A percentile compares a stretch with the other conserved stretches of the same genome.
Evolutionary conservation across 1,284 basidiomycete species (phyloP).

Genomic region (Papiliotrema laurentii): DNA sequence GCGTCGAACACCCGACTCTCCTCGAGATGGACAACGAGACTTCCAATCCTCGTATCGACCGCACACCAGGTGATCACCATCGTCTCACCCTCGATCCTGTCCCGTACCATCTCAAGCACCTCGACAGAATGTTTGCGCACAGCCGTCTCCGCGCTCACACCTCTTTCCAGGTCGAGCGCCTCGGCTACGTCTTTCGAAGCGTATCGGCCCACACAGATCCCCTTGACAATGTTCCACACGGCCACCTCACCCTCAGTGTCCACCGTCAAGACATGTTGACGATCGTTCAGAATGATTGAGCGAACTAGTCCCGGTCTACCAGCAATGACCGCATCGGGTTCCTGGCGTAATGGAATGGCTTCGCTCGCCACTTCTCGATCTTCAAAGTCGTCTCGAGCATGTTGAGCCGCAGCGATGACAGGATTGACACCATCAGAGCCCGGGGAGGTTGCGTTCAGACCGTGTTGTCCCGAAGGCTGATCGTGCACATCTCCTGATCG

Average conservation of each 20-base stretch:
- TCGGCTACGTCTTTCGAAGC: constrained; percentile 61
- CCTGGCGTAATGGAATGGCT: constrained; percentile 60
- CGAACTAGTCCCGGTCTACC: constrained; percentile 83
- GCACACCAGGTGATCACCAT: constrained; percentile 79
- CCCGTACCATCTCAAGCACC: constrained; percentile 77
- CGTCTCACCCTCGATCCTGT: constrained; percentile 87
- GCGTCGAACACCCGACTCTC: constrained; percentile 82
- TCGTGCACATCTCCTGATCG: constrained; percentile 5
- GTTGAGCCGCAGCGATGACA: not conserved
- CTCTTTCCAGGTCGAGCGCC: constrained; percentile 47
- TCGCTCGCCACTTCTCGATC: constrained; percentile 76
- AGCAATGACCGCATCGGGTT: constrained; percentile 66
- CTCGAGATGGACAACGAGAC: constrained; percentile 80
- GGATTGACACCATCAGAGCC: not conserved
- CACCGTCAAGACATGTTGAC: constrained; percentile 85
- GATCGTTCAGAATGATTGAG: constrained; percentile 78
- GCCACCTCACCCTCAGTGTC: constrained; percentile 79
- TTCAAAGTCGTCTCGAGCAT: constrained; percentile 60
- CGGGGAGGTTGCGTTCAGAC: not conserved
- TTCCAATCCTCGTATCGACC: constrained; percentile 84
- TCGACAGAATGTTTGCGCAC: constrained; percentile 52
- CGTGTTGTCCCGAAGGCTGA: no score
- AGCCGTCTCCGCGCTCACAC: constrained; percentile 44
- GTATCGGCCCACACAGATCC: constrained; percentile 71
- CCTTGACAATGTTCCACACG: constrained; percentile 85